Percentiles rank a stretch among this genome's conserved stretches.
These are phyloP conservation scores for Exophiala viscosa DNA, from an alignment of 2,329 filamentous ascomycete genomes.

Conservation along the genomic window DNA sequence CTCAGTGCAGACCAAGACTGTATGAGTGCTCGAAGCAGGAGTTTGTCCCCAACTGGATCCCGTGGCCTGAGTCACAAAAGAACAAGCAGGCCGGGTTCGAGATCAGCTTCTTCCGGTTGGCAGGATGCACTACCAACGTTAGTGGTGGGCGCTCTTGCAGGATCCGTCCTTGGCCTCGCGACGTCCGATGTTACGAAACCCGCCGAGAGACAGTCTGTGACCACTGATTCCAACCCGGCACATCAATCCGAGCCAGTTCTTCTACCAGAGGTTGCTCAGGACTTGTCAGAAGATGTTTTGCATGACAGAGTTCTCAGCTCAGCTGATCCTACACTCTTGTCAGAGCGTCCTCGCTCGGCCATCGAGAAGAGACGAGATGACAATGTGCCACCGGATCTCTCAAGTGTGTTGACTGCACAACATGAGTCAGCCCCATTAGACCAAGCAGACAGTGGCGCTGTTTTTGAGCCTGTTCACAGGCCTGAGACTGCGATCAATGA, in stretches of 20 bases:
- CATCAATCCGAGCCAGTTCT: background rate
- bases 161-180: constrained; percentile 4
- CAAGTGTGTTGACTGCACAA: no score
- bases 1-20: constrained; percentile 25
- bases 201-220: background rate
- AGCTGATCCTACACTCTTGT: no score
- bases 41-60: constrained; percentile 14
- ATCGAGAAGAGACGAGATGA: no score
- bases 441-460: no score
- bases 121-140: constrained; percentile 15
- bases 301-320: no score
- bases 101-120: constrained; percentile 19
- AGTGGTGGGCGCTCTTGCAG: constrained; percentile 9
- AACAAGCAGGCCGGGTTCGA: constrained; percentile 11
- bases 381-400: no score
- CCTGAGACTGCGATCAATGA: no score
- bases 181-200: constrained; percentile 2
- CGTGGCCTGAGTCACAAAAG: constrained; percentile 16
- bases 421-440: no score
- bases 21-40: constrained; percentile 28
- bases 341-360: background rate
- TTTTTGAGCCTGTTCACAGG: no score
- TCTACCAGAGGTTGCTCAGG: background rate
- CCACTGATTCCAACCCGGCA: background rate
- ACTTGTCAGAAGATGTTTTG: no score